Conservation (phyloP, 1,139 yeast genomes). For the Pichia sp. region DNA sequence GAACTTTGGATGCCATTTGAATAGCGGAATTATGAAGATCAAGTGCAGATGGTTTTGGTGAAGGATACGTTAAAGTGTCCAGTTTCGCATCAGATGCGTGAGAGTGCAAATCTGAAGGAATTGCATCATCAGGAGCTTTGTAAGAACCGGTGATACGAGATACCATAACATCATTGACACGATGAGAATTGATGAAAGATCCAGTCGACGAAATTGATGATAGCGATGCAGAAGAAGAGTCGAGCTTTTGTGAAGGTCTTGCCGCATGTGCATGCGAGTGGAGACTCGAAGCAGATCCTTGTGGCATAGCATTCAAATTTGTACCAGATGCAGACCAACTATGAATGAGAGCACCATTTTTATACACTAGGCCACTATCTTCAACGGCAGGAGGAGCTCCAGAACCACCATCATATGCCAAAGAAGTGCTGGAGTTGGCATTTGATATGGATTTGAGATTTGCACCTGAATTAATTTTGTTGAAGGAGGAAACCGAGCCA, state of each 20-base stretch:
- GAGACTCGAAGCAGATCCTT: background rate
- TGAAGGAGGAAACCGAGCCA: constrained; percentile 8
- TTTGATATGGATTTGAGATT: no score
- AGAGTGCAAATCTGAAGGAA: constrained; percentile 10
- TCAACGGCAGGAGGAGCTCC: no score
- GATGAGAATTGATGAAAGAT: constrained; percentile 7
- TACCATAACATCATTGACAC: constrained; percentile 1
- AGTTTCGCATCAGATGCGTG: constrained; percentile 10
- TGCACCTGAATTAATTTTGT: background rate
- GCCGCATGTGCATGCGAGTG: constrained; percentile 2
- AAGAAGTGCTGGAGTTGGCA: no score
- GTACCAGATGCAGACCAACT: constrained; percentile 10
- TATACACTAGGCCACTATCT: constrained; percentile 6
- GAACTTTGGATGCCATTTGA: constrained; percentile 6
- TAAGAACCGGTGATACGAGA: constrained; percentile 8
- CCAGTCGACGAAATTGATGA: constrained; percentile 2
- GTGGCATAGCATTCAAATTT: background rate
- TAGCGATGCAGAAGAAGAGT: background rate
- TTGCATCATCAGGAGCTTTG: background rate
- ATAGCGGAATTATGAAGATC: constrained; percentile 10
- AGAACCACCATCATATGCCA: no score
- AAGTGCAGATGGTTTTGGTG: constrained; percentile 12
- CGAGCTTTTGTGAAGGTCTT: background rate
- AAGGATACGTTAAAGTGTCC: constrained; percentile 11
- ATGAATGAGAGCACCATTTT: constrained; percentile 12